A percentile compares a stretch with the other conserved stretches of the same genome.
phyloP scores from a whole-genome alignment of 306 rosid genomes.

The apple (Malus domestica) region DNA sequence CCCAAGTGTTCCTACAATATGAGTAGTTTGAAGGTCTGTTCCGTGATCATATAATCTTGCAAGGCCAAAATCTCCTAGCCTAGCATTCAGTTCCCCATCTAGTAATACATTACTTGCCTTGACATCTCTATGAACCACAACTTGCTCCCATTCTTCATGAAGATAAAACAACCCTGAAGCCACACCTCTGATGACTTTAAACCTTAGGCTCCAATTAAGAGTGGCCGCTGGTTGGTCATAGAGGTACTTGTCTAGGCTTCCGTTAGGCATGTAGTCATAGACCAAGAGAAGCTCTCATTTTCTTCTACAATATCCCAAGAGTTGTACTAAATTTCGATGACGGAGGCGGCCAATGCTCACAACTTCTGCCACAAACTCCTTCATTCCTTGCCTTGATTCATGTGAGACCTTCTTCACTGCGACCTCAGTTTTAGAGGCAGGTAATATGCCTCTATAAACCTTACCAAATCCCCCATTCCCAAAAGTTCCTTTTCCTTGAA shows the following conservation, averaged over 20 bases:
- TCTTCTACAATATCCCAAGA: constrained; percentile 30
- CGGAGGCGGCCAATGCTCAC: constrained; percentile 21
- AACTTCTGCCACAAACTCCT: constrained; percentile 34
- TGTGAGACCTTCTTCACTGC: constrained; percentile 25
- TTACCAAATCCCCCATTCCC: constrained; percentile 36
- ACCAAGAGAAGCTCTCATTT: constrained; percentile 29
- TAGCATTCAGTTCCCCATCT: constrained; percentile 25
- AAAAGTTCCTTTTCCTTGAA: constrained; percentile 22
- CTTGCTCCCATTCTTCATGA: constrained; percentile 32
- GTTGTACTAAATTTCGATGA: constrained; percentile 34
- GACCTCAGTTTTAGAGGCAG: constrained; percentile 23
- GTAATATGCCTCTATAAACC: constrained; percentile 27
- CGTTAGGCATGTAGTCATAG: constrained; percentile 27
- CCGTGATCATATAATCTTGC: constrained; percentile 27
- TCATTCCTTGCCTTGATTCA: constrained; percentile 29
- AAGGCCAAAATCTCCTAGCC: constrained; percentile 32
- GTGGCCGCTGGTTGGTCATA: constrained; percentile 9
- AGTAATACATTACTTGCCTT: constrained; percentile 32
- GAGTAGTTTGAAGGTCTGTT: constrained; percentile 17
- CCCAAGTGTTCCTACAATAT: constrained; percentile 27
- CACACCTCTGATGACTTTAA: constrained; percentile 27
- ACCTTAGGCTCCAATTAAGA: constrained; percentile 17
- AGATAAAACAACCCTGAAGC: constrained; percentile 29
- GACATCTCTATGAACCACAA: constrained; percentile 34
- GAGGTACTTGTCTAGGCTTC: constrained; percentile 33